phyloP scores from a whole-genome alignment of 106 monocot genomes.

The Hemerocallis citrina region DNA sequence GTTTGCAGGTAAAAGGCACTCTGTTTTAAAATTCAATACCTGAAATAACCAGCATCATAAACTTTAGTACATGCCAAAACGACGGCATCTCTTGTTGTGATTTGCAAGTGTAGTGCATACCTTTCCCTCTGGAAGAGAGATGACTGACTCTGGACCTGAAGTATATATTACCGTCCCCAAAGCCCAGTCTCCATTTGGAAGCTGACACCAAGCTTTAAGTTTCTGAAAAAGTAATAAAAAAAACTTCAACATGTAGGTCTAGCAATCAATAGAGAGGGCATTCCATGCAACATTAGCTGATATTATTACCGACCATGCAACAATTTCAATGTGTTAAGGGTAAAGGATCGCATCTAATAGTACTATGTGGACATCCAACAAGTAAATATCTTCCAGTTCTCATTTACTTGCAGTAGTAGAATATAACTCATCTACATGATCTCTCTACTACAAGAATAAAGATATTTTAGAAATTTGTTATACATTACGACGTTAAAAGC shows the following conservation, averaged over 20 bases:
- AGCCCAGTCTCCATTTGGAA: slow-evolving; percentile 72
- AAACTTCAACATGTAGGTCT: slow-evolving; percentile 28
- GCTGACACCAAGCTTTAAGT: slow-evolving; percentile 61
- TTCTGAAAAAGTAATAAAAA: no score
- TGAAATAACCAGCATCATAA: slow-evolving; percentile 6
- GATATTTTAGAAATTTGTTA: no score
- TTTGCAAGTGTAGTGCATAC: slow-evolving; percentile 21
- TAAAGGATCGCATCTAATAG: no score
- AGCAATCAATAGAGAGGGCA: slow-evolving; percentile 12
- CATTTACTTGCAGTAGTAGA: no score
- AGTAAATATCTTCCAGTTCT: background rate
- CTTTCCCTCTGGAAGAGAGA: slow-evolving; percentile 51
- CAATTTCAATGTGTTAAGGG: background rate
- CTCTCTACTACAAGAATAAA: no score
- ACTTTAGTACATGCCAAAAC: background rate
- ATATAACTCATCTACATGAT: no score
- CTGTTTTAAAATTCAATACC: slow-evolving; percentile 53
- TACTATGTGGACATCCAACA: background rate
- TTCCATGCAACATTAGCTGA: background rate
- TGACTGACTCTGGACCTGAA: slow-evolving; percentile 45
- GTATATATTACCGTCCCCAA: slow-evolving; percentile 58
- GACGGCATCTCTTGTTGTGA: background rate
- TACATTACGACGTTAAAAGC: no score
- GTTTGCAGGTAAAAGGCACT: slow-evolving; percentile 71
- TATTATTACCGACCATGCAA: background rate